phyloP scores from a whole-genome alignment of 2,329 filamentous ascomycete genomes.

The Scedosporium apiospermum region DNA sequence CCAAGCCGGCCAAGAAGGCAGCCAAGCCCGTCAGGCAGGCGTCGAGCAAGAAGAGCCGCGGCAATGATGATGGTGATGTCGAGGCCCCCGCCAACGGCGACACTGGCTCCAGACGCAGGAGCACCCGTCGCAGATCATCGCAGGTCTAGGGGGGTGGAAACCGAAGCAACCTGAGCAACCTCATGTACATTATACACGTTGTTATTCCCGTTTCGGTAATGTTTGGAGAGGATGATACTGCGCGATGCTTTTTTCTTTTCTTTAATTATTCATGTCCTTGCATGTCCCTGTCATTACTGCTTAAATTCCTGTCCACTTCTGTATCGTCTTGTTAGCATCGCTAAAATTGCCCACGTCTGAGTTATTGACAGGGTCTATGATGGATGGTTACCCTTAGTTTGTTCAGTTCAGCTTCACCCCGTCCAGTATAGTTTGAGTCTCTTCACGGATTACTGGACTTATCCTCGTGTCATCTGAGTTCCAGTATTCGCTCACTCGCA shows the following conservation, averaged over 20 bases:
- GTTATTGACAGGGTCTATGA: background rate
- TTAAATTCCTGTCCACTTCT: background rate
- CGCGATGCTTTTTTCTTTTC: too few relatives aligned
- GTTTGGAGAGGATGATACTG: too few relatives aligned
- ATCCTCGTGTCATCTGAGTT: background rate
- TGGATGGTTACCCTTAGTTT: background rate
- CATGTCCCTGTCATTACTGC: background rate
- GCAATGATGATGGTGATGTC: background rate
- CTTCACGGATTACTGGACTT: background rate
- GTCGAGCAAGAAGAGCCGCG: background rate
- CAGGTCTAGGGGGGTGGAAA: background rate
- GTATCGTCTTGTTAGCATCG: background rate
- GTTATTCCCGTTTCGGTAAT: background rate
- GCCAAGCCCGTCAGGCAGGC: background rate
- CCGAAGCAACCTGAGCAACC: background rate
- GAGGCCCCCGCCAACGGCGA: constrained; percentile 20
- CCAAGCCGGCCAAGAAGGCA: constrained; percentile 1
- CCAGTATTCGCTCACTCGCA: background rate
- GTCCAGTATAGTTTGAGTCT: background rate
- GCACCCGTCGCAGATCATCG: background rate
- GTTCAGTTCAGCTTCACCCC: background rate
- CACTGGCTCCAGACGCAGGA: constrained; percentile 13
- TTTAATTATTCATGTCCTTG: background rate
- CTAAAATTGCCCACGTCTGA: background rate
- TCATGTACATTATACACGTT: background rate